Evolutionary conservation across 177 flowering plant genomes (phyloP).

Genomic region (Telopea speciosissima): DNA sequence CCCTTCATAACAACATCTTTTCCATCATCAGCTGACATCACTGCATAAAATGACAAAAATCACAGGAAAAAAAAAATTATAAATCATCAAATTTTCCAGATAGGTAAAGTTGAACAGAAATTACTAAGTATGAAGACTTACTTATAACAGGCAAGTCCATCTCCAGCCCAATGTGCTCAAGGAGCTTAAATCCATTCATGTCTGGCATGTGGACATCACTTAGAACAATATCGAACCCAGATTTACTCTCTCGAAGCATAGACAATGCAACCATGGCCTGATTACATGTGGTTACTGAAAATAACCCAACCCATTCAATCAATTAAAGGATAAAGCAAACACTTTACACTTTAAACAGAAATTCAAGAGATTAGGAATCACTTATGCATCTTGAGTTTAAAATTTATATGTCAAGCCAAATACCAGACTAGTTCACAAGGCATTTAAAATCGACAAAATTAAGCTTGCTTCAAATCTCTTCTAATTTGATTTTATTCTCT

Average conservation of each 20-base stretch:
- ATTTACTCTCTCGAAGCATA: conserved; percentile 1
- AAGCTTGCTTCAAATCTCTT: not conserved
- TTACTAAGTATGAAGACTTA: not conserved
- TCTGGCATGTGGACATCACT: conserved; percentile 2
- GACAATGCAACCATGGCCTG: not conserved
- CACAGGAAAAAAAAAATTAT: not conserved
- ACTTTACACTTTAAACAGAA: not conserved
- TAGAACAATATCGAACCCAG: not conserved
- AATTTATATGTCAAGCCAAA: not conserved
- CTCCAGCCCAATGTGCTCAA: conserved; percentile 1
- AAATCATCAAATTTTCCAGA: not conserved
- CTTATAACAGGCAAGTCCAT: not conserved
- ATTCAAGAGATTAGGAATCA: not conserved
- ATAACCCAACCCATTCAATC: not conserved
- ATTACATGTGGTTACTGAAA: not conserved
- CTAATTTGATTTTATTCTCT: not conserved
- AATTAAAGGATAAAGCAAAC: not conserved
- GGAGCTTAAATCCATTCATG: conserved; percentile 1
- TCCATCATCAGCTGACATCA: conserved; percentile 38
- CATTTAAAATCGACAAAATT: not conserved
- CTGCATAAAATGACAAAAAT: conserved; percentile 13
- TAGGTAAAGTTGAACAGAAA: not conserved
- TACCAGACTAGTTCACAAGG: not conserved
- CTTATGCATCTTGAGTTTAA: not conserved
- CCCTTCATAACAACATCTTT: conserved; percentile 42